Base-by-base conservation (phyloP, 768 basidiomycete species). In the Mrakia gelida region DNA sequence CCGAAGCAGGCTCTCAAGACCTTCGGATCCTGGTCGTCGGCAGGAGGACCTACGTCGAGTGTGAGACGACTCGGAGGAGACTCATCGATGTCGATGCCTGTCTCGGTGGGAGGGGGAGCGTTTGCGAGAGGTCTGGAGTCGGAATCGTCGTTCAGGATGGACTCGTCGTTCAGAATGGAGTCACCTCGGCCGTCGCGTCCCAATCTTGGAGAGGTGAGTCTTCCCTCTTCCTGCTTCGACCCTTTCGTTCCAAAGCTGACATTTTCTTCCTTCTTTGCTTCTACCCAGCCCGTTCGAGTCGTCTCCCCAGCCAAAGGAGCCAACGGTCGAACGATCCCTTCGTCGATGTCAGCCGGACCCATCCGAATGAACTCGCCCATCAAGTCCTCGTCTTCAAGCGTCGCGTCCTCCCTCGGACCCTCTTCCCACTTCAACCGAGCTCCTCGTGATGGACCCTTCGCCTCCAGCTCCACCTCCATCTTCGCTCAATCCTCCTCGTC, bases 111-210 rank as follows among this genome's bases (percentile, higher is more conserved):
- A 43, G 67, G 26, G n/a, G 65, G 65, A 41, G 34, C 34, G 4
- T 70, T 70, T 41, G 34, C 67, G 34, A 38, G 67, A 41, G 67
- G 34, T 23, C 18, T 26, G 26, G 67, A 70, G 34, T 70, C 67
- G 34, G 67, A 70, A 41, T 70, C 67, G 34, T 70, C 67, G 21
- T 70, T 70, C 41, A 34, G 67, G 41, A 70, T 70, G 67, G 67
- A 70, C 67, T 70, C 67, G 67, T 70, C 67, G 34, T 70, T 70
- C 38, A 34, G 67, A 41, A 45, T 70, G 67, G 67, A 70, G 67
- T 70, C 67, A 11, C 67, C 67, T 15, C 67, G 67, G 67, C 34
- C 41, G 8, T 34, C 67, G 32, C 67, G 67, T 43, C 67, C 67
- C 67, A 70, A 34, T 38, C 41, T 70, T 26, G 67, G 67, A 45